Evolutionary conservation across 2,329 filamentous ascomycete species (phyloP).

Genomic region (Xylaria sp.): DNA sequence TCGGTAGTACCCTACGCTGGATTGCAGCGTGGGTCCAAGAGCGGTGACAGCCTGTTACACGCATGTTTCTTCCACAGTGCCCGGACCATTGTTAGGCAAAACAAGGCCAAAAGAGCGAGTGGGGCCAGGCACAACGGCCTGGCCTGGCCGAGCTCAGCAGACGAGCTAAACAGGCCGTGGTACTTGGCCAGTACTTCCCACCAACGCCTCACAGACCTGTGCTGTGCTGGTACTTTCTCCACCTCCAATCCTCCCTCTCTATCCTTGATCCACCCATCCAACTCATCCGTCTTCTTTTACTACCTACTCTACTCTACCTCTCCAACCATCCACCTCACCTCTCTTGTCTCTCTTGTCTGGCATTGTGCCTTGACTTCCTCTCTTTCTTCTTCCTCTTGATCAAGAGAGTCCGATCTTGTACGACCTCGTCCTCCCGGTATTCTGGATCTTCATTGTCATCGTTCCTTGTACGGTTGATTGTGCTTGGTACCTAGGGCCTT

Average conservation of each 20-base stretch:
- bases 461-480: conserved; percentile 23
- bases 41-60: conserved; percentile 31
- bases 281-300: conserved; percentile 37
- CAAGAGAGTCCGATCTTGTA: conserved; percentile 42
- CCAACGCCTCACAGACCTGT: conserved; percentile 34
- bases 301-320: conserved; percentile 22
- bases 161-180: conserved; percentile 25
- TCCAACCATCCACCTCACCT: conserved; percentile 34
- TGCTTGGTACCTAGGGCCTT: conserved; percentile 10
- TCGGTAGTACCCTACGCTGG: conserved; percentile 2
- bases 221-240: conserved; percentile 38
- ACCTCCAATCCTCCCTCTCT: conserved; percentile 40
- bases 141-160: conserved; percentile 27
- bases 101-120: conserved; percentile 15
- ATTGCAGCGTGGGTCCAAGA: not conserved
- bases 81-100: conserved; percentile 22
- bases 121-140: conserved; percentile 10
- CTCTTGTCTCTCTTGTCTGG: conserved; percentile 29
- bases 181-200: conserved; percentile 33
- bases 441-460: conserved; percentile 29
- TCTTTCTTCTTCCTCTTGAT: conserved; percentile 47
- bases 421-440: conserved; percentile 45
- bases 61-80: conserved; percentile 36
- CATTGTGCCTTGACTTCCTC: conserved; percentile 42
- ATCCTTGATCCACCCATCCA: conserved; percentile 39